Evolutionary conservation across 2,329 filamentous ascomycete genomes (phyloP).

Genomic region (Diaporthe sp.): DNA sequence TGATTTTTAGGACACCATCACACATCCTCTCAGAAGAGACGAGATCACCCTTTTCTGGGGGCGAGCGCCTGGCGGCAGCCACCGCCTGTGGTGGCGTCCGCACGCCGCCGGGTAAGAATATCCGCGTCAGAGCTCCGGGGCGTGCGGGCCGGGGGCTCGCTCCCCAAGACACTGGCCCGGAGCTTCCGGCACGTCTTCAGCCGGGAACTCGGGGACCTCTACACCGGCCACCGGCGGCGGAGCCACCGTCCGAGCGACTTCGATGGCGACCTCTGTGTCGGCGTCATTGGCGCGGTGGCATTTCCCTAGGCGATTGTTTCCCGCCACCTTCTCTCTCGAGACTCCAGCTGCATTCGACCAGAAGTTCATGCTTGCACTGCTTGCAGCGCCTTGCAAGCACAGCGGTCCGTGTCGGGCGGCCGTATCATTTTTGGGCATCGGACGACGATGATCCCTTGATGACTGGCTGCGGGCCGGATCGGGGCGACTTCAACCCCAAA

Average conservation of each 20-base stretch:
- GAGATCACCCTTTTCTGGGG: no score
- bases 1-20: neutral
- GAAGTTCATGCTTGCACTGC: neutral
- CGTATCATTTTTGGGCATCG: neutral
- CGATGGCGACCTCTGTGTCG: constrained; percentile 51
- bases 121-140: neutral
- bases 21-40: neutral
- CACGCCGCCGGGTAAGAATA: neutral
- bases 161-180: neutral
- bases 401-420: neutral
- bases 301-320: neutral
- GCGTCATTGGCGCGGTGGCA: constrained; percentile 40
- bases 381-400: no score
- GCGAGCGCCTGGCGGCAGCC: neutral
- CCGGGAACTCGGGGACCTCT: constrained; percentile 40
- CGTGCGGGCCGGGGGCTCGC: neutral
- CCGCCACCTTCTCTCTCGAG: no score
- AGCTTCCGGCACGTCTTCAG: constrained; percentile 39
- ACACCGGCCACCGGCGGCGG: constrained; percentile 39
- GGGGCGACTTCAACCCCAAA: no score
- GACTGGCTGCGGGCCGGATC: neutral
- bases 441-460: neutral
- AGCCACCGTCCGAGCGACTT: constrained; percentile 49
- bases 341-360: neutral
- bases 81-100: neutral